Evolutionary conservation across 768 basidiomycete genomes (phyloP), one percentile per base, ranked within the genome.

Genomic region (Tephrocybe rancida): DNA sequence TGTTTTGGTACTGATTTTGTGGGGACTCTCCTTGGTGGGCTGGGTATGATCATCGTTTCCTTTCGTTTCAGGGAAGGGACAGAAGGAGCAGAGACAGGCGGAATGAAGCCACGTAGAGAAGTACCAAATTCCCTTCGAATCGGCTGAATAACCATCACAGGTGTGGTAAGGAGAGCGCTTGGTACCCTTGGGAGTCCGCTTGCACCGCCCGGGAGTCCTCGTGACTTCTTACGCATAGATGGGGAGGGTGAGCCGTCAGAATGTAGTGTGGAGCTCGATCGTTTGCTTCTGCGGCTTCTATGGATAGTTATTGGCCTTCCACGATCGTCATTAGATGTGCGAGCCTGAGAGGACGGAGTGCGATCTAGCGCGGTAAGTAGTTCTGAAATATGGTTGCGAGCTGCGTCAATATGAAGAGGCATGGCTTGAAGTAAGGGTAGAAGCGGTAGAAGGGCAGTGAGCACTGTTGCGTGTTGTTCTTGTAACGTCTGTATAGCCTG

Each of bases 351-450:
- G 34, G 50, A 35, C 30, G 50, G 43, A 13, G 56, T 48, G 8
- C 39, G 35, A 9, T 48, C 50, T 22, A 59, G 49, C 37, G 64
- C 67, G 26, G 51, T 50, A 24, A 74, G 47, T 11, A 66, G 59
- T 26, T 78, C 76, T 7, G 57, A 58, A 38, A 79, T 59, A 19
- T 46, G 60, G 26, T 61, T 70, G 42, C 72, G 70, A 43, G 72
- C 67, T 13, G 72, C 61, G 48, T 84, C 78, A 48, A 88, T 74
- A 59, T 86, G 84, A 1, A 80, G 64, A 1, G 86, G 82, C 18
- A 89, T 58, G 8, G 81, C 70, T 54, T 87, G 84, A 1, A 88
- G 54, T 3, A 86, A 68, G 24, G 88, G 86, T 2, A 86, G 66
- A 14, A 90, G 66, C 6, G 88, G 85, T 0, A 81, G 56, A 1